Conservation (phyloP, 768 basidiomycete species). For the Calocybe indica region DNA sequence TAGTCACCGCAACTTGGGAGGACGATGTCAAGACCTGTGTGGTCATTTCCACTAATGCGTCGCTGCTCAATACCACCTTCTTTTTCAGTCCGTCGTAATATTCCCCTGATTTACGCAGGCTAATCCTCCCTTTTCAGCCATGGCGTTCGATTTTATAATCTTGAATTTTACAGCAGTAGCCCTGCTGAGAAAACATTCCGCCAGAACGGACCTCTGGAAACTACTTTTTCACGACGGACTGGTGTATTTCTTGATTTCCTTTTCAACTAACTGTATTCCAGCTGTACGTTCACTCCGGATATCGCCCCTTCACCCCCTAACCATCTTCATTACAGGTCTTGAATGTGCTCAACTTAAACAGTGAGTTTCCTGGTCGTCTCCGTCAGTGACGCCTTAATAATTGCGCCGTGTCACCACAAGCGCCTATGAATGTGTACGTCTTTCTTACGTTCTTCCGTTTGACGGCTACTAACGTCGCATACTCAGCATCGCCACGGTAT, state of each 20-base stretch:
- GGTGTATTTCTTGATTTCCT: constrained; percentile 62
- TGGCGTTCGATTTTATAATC: constrained; percentile 64
- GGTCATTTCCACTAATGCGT: constrained; percentile 47
- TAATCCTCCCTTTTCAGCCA: constrained; percentile 34
- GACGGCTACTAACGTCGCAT: not conserved
- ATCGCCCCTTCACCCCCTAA: not conserved
- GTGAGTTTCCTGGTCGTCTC: constrained; percentile 28
- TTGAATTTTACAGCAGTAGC: constrained; percentile 49
- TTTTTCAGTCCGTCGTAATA: constrained; percentile 52
- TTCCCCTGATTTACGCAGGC: not conserved
- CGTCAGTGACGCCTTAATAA: constrained; percentile 3
- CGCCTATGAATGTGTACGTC: constrained; percentile 59
- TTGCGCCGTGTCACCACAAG: constrained; percentile 21
- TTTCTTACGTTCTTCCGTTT: not conserved
- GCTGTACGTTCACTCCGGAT: constrained; percentile 41
- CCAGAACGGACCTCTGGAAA: constrained; percentile 57
- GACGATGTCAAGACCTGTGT: constrained; percentile 33
- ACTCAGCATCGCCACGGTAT: constrained; percentile 47
- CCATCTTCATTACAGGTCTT: constrained; percentile 33
- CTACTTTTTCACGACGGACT: constrained; percentile 71
- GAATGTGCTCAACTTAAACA: constrained; percentile 52
- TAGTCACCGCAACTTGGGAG: constrained; percentile 54
- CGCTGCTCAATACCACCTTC: constrained; percentile 57
- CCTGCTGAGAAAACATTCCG: constrained; percentile 44
- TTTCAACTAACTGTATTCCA: constrained; percentile 59